phyloP scores from a whole-genome alignment of 2,329 filamentous ascomycete genomes.

The Parastagonospora avenae region DNA sequence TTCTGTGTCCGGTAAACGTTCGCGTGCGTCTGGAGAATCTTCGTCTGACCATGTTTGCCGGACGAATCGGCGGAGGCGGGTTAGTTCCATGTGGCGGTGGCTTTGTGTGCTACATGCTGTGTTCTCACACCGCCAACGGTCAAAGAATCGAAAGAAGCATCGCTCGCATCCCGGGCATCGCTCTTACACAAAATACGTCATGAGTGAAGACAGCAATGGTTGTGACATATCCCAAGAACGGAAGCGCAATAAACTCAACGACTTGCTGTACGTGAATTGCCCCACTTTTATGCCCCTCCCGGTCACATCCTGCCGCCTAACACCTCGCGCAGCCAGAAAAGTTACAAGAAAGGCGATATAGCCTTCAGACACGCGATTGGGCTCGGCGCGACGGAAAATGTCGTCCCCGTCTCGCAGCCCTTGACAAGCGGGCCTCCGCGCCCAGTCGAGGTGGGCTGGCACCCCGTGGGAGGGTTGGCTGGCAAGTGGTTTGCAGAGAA shows the following conservation, averaged over 20 bases:
- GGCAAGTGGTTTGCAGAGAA: constrained; percentile 65
- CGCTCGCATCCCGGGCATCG: background rate
- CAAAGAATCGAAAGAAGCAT: background rate
- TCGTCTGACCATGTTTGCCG: background rate
- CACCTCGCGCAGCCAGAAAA: constrained; percentile 9
- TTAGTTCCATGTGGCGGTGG: constrained; percentile 11
- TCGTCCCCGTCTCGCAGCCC: constrained; percentile 50
- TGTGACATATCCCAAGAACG: too few relatives aligned
- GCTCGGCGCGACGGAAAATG: constrained; percentile 53
- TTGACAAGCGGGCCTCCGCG: constrained; percentile 46
- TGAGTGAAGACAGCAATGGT: too few relatives aligned
- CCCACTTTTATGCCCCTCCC: background rate
- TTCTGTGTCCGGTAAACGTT: too few relatives aligned
- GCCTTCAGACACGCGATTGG: constrained; percentile 53
- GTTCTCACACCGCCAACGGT: background rate
- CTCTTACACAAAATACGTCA: too few relatives aligned
- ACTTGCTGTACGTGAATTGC: too few relatives aligned
- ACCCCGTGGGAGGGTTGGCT: constrained; percentile 61
- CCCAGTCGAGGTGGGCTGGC: constrained; percentile 62
- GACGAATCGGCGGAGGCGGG: background rate
- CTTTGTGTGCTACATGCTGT: constrained; percentile 2
- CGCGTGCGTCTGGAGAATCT: too few relatives aligned
- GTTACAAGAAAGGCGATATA: constrained; percentile 46
- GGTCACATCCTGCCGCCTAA: constrained; percentile 1
- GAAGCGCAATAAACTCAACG: too few relatives aligned